phyloP scores from a whole-genome alignment of 1,139 yeast genomes.

The Spencermartinsiella ligniputridi region DNA sequence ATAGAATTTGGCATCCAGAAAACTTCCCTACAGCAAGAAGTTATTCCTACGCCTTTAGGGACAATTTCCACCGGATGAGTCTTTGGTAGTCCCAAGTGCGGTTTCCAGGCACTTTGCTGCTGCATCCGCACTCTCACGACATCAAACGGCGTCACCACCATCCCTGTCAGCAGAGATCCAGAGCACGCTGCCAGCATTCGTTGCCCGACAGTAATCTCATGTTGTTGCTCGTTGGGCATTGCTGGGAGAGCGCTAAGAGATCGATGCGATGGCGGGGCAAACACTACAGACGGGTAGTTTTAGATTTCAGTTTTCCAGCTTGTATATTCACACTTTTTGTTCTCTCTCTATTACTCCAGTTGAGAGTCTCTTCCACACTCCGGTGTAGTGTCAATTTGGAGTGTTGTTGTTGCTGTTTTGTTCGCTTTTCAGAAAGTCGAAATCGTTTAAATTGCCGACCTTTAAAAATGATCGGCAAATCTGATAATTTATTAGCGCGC shows the following conservation, averaged over 20 bases:
- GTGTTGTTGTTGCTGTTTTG: too few species aligned
- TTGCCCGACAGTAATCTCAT: slow-evolving; percentile 46
- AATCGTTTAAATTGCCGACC: background rate
- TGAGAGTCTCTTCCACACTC: too few species aligned
- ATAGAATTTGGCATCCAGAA: slow-evolving; percentile 38
- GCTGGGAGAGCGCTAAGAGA: too few species aligned
- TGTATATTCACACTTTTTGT: too few species aligned
- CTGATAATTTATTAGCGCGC: background rate
- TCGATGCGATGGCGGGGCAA: too few species aligned
- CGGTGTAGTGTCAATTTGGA: too few species aligned
- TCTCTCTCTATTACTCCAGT: too few species aligned
- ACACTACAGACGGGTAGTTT: too few species aligned
- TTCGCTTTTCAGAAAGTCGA: too few species aligned
- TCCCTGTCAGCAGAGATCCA: slow-evolving; percentile 84
- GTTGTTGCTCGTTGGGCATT: slow-evolving; percentile 6
- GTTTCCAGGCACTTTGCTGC: slow-evolving; percentile 56
- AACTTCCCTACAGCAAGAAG: slow-evolving; percentile 40
- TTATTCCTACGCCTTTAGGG: slow-evolving; percentile 31
- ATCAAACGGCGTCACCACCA: slow-evolving; percentile 85
- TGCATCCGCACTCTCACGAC: slow-evolving; percentile 88
- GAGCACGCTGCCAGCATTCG: slow-evolving; percentile 87
- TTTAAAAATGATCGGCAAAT: background rate
- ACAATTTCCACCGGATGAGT: slow-evolving; percentile 23
- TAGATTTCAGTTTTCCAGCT: too few species aligned
- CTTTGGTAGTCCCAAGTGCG: slow-evolving; percentile 6